These are phyloP conservation scores for Coemansia sp. DNA, from an alignment of 192 early-diverging fungal genomes.

Conservation along the genomic window DNA sequence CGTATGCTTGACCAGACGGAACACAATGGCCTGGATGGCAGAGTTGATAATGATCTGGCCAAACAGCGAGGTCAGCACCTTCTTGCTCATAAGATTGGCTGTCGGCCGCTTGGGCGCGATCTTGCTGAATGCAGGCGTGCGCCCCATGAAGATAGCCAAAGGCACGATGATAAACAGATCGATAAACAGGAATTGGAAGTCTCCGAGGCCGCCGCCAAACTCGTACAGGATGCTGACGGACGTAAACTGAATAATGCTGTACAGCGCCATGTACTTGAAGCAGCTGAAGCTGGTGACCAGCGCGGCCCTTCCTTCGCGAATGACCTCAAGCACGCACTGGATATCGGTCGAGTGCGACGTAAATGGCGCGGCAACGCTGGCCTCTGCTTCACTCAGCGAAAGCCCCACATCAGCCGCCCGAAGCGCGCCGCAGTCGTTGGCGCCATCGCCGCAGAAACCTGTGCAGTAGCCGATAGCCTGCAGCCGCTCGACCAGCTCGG, in stretches of 20 bases:
- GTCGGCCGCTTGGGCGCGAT: conserved; percentile 83
- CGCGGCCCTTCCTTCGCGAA: conserved; percentile 91
- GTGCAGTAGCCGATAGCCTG: conserved; percentile 90
- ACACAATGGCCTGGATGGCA: conserved; percentile 72
- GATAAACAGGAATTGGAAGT: conserved; percentile 96
- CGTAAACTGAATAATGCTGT: conserved; percentile 95
- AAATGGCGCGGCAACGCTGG: conserved; percentile 97
- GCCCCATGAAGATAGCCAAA: conserved; percentile 86
- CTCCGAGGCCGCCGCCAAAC: conserved; percentile 83
- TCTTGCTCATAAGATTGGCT: conserved; percentile 83
- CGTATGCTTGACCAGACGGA: conserved; percentile 68
- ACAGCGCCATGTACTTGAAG: conserved; percentile 99
- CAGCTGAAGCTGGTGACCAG: conserved; percentile 96
- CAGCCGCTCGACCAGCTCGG: conserved; percentile 84
- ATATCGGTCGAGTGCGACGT: conserved; percentile 89
- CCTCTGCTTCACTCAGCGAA: conserved; percentile 95
- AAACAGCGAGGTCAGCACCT: conserved; percentile 85
- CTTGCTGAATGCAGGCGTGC: conserved; percentile 70
- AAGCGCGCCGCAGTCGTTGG: conserved; percentile 97
- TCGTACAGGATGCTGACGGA: conserved; percentile 89
- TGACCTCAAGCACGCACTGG: conserved; percentile 87
- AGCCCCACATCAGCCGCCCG: conserved; percentile 95
- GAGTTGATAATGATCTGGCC: conserved; percentile 85
- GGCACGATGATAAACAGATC: conserved; percentile 91
- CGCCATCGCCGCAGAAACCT: conserved; percentile 99